These are phyloP conservation scores for Neopestalotiopsis clavispora DNA, from an alignment of 2,329 filamentous ascomycete species.

Conservation along the genomic window DNA sequence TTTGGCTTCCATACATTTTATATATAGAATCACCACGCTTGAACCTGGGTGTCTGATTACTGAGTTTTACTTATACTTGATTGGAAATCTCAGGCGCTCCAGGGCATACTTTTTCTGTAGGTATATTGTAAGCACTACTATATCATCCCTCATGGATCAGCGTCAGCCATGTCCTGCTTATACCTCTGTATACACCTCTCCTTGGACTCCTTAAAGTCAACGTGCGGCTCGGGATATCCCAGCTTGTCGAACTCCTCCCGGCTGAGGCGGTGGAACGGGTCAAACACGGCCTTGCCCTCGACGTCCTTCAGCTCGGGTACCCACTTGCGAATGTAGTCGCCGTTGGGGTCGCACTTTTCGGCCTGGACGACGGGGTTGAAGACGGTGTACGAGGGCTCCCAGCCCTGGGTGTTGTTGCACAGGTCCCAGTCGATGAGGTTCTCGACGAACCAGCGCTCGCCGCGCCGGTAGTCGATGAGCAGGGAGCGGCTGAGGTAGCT, in stretches of 20 bases:
- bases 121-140: neutral
- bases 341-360: slow-evolving; percentile 69
- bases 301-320: slow-evolving; percentile 65
- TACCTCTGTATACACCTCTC: slow-evolving; percentile 65
- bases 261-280: slow-evolving; percentile 63
- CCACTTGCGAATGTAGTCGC: slow-evolving; percentile 71
- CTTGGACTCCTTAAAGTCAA: slow-evolving; percentile 64
- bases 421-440: slow-evolving; percentile 66
- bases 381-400: slow-evolving; percentile 75
- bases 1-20: too few species aligned
- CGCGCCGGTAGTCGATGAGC: slow-evolving; percentile 68
- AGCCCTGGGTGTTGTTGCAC: slow-evolving; percentile 67
- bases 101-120: too few species aligned
- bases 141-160: slow-evolving; percentile 21
- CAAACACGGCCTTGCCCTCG: slow-evolving; percentile 65
- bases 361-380: slow-evolving; percentile 73
- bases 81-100: too few species aligned
- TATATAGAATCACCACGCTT: too few species aligned
- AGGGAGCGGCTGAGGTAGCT: slow-evolving; percentile 70
- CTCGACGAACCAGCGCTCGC: slow-evolving; percentile 69
- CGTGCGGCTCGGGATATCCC: slow-evolving; percentile 66
- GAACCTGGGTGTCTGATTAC: too few species aligned
- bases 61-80: too few species aligned
- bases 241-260: slow-evolving; percentile 53
- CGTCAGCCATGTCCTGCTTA: slow-evolving; percentile 47